Evolutionary conservation across 331 rosid genomes (phyloP), one percentile per base, ranked within the genome.

Genomic region (Phaseolus coccineus): DNA sequence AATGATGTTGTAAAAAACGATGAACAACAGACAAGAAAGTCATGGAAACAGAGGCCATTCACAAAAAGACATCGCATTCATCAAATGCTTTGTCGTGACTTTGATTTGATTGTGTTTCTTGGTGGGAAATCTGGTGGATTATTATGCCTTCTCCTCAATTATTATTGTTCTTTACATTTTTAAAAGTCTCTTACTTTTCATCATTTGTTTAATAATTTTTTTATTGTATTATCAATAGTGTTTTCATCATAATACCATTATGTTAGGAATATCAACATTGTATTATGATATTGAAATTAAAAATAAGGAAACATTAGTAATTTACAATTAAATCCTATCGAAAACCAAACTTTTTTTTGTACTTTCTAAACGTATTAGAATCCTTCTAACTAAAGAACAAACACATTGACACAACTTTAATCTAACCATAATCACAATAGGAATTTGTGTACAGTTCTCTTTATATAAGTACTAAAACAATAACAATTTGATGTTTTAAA

Each of bases 31-130:
- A 71, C 77, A 72, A 24, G 25, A 33, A 74, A 57, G 35, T 8
- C 56, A 12, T 40, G 37, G 30, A 56, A 64, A 44, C 40, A 58
- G 76, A 69, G 71, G 47, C 11, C 52, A 13, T 59, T 12, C 33
- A 27, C 61, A 66, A 30, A 66, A 81, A 55, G 76, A 10, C 64
- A 46, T 25, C 2, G 8, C 58, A 14, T 57, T 65, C 24, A 24
- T 5, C 30, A 24, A 51, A 72, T 72, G 83, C 69, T 72, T 73
- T 64, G 61, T 65, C 71, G 63, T 61, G 68, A 61, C 68, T 31
- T 61, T 31, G 22, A n/a, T 61, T 61, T 61, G 42, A 27, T 52
- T 73, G 8, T 48, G 48, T 39, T 80, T 53, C 52, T 40, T 53
- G 52, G 53, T 40, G 79, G 40, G 2, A 73, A 40, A 35, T 63